Conservation (phyloP, 2,329 filamentous ascomycete genomes). For the Ophidiomyces ophidiicola region DNA sequence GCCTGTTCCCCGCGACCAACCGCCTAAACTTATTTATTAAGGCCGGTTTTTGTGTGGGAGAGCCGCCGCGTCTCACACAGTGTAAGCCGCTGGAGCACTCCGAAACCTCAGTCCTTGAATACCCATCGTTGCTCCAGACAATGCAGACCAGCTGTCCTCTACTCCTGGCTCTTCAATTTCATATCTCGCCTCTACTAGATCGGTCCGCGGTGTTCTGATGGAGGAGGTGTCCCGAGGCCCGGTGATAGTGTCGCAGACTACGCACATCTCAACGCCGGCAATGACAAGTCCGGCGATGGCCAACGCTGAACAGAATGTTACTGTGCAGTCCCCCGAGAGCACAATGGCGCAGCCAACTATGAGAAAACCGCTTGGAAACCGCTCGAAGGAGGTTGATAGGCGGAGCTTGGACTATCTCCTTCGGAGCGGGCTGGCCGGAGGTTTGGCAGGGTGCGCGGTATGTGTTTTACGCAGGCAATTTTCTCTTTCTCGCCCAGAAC, state of each 20-base stretch:
- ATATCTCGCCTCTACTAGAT: background rate
- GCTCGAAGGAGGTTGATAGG: constrained; percentile 41
- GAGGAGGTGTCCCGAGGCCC: constrained; percentile 13
- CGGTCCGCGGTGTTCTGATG: background rate
- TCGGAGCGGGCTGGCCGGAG: constrained; percentile 74
- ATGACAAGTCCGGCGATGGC: background rate
- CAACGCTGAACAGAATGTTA: constrained; percentile 3
- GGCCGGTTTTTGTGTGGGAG: background rate
- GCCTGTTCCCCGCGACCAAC: constrained; percentile 7
- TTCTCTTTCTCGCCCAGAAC: constrained; percentile 2
- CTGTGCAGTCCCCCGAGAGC: background rate
- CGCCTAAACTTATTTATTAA: constrained; percentile 3
- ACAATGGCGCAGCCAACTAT: background rate
- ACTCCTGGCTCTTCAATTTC: background rate
- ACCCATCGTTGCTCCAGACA: background rate
- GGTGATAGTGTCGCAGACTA: constrained; percentile 5
- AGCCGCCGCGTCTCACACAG: too few relatives aligned
- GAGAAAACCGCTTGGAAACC: constrained; percentile 1
- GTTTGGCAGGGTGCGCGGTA: constrained; percentile 84
- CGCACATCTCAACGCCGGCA: background rate
- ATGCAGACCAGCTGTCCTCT: background rate
- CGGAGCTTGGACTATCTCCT: constrained; percentile 72
- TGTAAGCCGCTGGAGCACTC: background rate
- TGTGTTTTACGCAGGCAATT: constrained; percentile 31
- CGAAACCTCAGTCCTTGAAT: background rate